Conservation (phyloP, 2,329 filamentous ascomycete species). For the Paecilomyces dactylethromorphus region DNA sequence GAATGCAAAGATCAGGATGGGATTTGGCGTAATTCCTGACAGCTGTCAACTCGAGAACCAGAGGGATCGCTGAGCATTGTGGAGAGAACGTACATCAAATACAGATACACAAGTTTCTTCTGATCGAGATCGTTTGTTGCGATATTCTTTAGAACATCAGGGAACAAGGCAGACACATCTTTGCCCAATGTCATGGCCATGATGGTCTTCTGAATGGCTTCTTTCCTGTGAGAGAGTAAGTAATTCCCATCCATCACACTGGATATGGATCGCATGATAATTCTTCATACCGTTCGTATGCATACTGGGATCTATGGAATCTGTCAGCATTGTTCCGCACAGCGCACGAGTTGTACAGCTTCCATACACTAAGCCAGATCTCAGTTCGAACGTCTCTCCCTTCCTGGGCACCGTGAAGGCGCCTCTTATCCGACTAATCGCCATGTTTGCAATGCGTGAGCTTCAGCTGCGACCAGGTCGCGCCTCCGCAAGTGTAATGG, state of each 20-base stretch:
- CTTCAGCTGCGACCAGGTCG: slow-evolving; percentile 31
- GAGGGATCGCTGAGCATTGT: background rate
- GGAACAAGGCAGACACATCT: slow-evolving; percentile 94
- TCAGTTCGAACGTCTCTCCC: slow-evolving; percentile 96
- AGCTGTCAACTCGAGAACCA: slow-evolving; percentile 1
- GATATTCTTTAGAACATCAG: slow-evolving; percentile 98
- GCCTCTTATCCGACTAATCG: slow-evolving; percentile 91
- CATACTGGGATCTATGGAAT: slow-evolving; percentile 77
- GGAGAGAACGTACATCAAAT: slow-evolving; percentile 76
- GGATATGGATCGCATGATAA: background rate
- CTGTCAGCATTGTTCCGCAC: slow-evolving; percentile 23
- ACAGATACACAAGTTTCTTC: slow-evolving; percentile 98
- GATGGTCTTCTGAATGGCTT: slow-evolving; percentile 98
- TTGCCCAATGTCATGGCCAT: slow-evolving; percentile 99
- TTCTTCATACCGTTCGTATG: slow-evolving; percentile 69
- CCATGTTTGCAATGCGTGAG: slow-evolving; percentile 52
- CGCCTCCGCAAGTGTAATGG: slow-evolving; percentile 21
- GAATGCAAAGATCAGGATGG: slow-evolving; percentile 94
- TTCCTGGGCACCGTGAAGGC: slow-evolving; percentile 91
- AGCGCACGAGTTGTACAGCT: slow-evolving; percentile 3
- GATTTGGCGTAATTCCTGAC: slow-evolving; percentile 97
- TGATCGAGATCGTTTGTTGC: slow-evolving; percentile 90
- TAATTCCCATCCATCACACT: slow-evolving; percentile 5
- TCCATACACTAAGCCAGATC: slow-evolving; percentile 72
- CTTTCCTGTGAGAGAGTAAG: slow-evolving; percentile 58